Evolutionary conservation across 306 rosid species (phyloP), one percentile per base, ranked within the genome.

Genomic region (Astragalus glycyphyllos): DNA sequence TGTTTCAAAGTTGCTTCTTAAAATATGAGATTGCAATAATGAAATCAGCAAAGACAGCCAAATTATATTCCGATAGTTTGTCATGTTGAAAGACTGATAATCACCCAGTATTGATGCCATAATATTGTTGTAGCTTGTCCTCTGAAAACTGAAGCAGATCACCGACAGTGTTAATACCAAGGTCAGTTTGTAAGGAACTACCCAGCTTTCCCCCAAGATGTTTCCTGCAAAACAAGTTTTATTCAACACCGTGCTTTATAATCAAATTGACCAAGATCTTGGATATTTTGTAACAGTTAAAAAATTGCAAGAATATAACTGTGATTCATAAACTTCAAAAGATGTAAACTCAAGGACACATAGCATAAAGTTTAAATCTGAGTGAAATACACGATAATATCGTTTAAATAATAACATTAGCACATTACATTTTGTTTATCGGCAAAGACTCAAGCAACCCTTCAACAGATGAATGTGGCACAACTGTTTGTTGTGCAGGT

Each of bases 161-260:
- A 61, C 97, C 96, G 34, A 93, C 92, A 6, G 94, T 90, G 55
- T 79, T 88, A 78, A 89, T 81, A 65, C 94, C 89, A 76, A 90
- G 84, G 77, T 90, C 98, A 83, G 74, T 84, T 77, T 90, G 90
- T 84, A 93, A 73, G 15, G 94, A 89, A 80, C 81, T 87, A 34
- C 98, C 98, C 72, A 90, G 88, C 90, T 93, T 93, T 76, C 98
- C 98, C 17, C 98, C 98, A 59, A 93, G 98, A 74, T 90, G 98
- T 79, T 93, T 93, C 98, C 98, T 93, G 89, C 49, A 74, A 67
- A 50, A 47, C 73, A 78, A 51, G 42, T 67, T 57, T 75, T 44
- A 60, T 71, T 73, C 41, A 65, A 53, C 63, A 74, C 40, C 42
- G 65, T 17, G 56, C 13, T 69, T 72, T 11, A 45, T 13, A 11